Base-by-base conservation (phyloP, 345 rosid species). In the Heritiera littoralis region DNA sequence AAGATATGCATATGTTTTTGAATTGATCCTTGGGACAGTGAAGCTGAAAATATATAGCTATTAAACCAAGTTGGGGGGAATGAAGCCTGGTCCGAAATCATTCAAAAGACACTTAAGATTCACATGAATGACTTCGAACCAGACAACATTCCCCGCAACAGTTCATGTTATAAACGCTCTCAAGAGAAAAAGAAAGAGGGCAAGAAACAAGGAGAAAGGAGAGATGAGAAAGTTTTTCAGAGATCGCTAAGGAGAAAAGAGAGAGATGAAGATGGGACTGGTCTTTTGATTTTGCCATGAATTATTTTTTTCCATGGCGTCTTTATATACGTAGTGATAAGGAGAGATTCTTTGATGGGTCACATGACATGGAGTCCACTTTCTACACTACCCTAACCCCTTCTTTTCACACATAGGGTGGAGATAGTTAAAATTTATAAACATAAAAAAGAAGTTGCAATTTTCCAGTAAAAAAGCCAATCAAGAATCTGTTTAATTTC, bases 51-150 rank as follows among this genome's bases (percentile, higher is more conserved):
- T 7, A 46, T 9, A n/a, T 58, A 58, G 8, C 67, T 51, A 81
- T 59, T 46, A 75, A 79, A 68, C 56, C 40, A 67, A 84, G 97
- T 86, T 89, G 90, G 84, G 93, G 94, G 98, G 97, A 92, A 93
- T 92, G 97, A 90, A 89, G 95, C 93, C 98, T 92, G 98, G 98
- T 93, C 93, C 98, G 97, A 92, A 84, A 89, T 85, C 95, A 82
- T 83, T 82, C 85, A 82, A 3, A 12, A 3, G 52, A 18, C 74
- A 18, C 28, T n/a, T 5, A 54, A 70, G 51, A 51, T 72, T 72
- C 56, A 74, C 51, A 74, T 72, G 87, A 88, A 86, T 83, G 89
- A 82, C 85, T 81, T 93, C 98, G 98, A 85, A 85, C 93, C 96
- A 93, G 89, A 86, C 96, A 76, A 86, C 96, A 87, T 83, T 85